Percentiles rank a stretch among this genome's conserved stretches.
phyloP scores from a whole-genome alignment of 768 basidiomycete species.

The Termitomyces heimii region DNA sequence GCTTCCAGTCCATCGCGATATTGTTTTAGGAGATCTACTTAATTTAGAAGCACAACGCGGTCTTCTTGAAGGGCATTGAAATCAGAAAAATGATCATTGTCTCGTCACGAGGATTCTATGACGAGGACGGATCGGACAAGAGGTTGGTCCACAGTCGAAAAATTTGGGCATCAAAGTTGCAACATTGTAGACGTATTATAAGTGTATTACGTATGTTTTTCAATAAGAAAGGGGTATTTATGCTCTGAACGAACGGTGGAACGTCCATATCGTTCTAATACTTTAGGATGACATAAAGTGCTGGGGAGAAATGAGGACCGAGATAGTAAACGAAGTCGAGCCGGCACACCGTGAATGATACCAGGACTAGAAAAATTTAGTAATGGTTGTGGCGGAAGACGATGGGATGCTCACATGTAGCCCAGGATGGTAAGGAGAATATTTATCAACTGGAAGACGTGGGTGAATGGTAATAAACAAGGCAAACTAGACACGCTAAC shows the following conservation, averaged over 20 bases:
- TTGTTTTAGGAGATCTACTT: no score
- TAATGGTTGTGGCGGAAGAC: not conserved
- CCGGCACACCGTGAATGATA: slow-evolving; percentile 57
- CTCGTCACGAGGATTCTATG: not conserved
- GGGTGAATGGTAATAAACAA: not conserved
- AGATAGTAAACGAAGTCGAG: not conserved
- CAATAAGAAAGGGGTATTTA: slow-evolving; percentile 10
- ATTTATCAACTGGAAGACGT: slow-evolving; percentile 50
- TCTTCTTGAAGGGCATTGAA: not conserved
- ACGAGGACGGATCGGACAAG: not conserved
- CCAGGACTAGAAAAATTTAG: slow-evolving; percentile 49
- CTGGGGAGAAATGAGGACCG: slow-evolving; percentile 29
- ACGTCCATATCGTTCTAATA: slow-evolving; percentile 33
- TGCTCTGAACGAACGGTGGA: not conserved
- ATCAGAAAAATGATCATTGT: not conserved
- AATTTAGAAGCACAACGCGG: not conserved
- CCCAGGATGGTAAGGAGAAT: slow-evolving; percentile 75
- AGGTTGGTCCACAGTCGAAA: not conserved
- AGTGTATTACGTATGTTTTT: not conserved
- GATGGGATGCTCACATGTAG: slow-evolving; percentile 51
- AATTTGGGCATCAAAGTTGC: not conserved
- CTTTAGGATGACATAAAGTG: slow-evolving; percentile 79
- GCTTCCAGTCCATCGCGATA: not conserved
- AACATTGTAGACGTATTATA: not conserved
- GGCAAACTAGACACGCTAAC: slow-evolving; percentile 21